A percentile compares a stretch with the other conserved stretches of the same genome.
phyloP scores from a whole-genome alignment of 2,329 filamentous ascomycete genomes.

The Didymella exigua region DNA sequence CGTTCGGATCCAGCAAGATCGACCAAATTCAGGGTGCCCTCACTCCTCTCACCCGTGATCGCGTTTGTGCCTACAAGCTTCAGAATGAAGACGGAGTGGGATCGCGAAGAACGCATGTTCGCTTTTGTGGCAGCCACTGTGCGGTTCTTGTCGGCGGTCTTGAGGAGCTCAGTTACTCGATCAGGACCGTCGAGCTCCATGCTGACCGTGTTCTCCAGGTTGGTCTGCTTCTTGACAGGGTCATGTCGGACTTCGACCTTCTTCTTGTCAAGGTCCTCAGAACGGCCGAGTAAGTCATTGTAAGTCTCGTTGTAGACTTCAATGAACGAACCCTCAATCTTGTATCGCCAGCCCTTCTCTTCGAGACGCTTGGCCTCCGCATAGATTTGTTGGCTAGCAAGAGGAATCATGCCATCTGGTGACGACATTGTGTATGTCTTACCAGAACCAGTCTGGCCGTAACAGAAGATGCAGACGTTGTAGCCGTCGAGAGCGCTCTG shows the following conservation, averaged over 20 bases:
- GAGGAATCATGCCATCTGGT: slow-evolving; percentile 93
- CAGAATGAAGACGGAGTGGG: slow-evolving; percentile 94
- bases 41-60: slow-evolving; percentile 80
- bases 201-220: slow-evolving; percentile 77
- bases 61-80: slow-evolving; percentile 69
- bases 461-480: slow-evolving; percentile 99
- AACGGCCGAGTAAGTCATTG: slow-evolving; percentile 80
- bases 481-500: slow-evolving; percentile 96
- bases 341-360: slow-evolving; percentile 93
- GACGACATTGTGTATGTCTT: slow-evolving; percentile 98
- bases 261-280: slow-evolving; percentile 74
- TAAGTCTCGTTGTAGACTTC: slow-evolving; percentile 99
- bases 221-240: slow-evolving; percentile 78
- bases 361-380: slow-evolving; percentile 80
- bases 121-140: slow-evolving; percentile 96
- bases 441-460: slow-evolving; percentile 94
- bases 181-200: slow-evolving; percentile 78
- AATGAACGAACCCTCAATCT: slow-evolving; percentile 92
- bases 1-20: slow-evolving; percentile 94
- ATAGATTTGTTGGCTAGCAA: slow-evolving; percentile 92
- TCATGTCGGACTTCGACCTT: slow-evolving; percentile 92
- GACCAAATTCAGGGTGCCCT: slow-evolving; percentile 93
- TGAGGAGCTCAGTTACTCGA: slow-evolving; percentile 79
- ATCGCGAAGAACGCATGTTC: slow-evolving; percentile 91
- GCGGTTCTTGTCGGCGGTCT: slow-evolving; percentile 80